Evolutionary conservation across 768 basidiomycete species (phyloP), one percentile per base, ranked within the genome.

Genomic region (Suillus discolor): DNA sequence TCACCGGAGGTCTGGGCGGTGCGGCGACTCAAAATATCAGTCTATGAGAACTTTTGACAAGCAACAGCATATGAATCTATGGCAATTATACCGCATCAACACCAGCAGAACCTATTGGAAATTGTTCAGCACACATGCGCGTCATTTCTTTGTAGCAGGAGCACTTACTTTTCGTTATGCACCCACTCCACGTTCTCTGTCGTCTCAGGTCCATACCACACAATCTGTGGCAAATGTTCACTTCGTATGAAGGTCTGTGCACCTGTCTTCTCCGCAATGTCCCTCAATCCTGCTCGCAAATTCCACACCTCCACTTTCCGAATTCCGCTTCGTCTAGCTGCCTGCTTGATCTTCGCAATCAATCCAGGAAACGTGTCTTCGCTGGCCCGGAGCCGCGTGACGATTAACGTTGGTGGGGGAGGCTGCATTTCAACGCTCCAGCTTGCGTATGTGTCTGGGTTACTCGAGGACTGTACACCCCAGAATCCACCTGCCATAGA

Each of bases 261-360:
- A 6, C 80, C 78, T 2, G 77, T 64, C 20, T 68, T 68, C 25
- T 62, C 59, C 3, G 76, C 79, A 13, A 68, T 64, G 3, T 64
- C 60, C 61, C 72, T 49, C 34, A 86, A 67, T 23, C 80, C 67
- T 15, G 65, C 47, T 1, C 79, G 77, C 47, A 86, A 63, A 68
- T 83, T 83, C 81, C 85, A 87, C 7, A 82, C 70, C 66, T 87
- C 86, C 31, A 87, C 70, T 42, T 64, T 77, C 20, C 73, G 69
- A 62, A 83, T 70, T 4, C 75, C 75, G 63, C 75, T 67, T 42
- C 75, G 71, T 49, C 65, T 70, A 25, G 84, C 84, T 16, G 75
- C 70, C 34, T 75, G 68, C 64, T 78, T 72, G 9, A 85, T 71
- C 42, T 68, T 75, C 7, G 59, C 65, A 16, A 87, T 67, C 18